Conservation (phyloP, 768 basidiomycete species). For the Hemileccinum impolitum region DNA sequence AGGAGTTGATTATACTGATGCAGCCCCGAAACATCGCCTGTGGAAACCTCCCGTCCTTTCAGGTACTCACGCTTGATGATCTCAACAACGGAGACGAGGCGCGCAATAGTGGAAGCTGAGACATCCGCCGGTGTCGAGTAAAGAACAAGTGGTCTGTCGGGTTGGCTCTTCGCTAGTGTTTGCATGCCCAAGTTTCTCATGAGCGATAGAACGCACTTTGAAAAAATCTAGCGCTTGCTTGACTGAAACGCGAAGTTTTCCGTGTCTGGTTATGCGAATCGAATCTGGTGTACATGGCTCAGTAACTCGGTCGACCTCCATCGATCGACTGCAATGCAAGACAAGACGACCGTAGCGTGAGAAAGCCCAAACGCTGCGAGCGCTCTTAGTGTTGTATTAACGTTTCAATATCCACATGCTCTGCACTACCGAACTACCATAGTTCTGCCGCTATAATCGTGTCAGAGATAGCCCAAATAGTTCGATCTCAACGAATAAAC, state of each 20-base stretch:
- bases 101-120: conserved; percentile 44
- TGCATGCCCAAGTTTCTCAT: not conserved
- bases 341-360: conserved; percentile 17
- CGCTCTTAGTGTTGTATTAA: too few species aligned
- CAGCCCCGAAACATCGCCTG: conserved; percentile 48
- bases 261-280: conserved; percentile 54
- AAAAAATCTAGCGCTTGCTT: conserved; percentile 51
- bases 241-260: conserved; percentile 54
- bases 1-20: conserved; percentile 78
- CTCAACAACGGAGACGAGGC: conserved; percentile 75
- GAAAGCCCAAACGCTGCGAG: conserved; percentile 11
- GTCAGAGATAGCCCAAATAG: conserved; percentile 4
- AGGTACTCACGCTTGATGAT: conserved; percentile 82
- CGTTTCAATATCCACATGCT: not conserved
- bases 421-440: conserved; percentile 47
- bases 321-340: not conserved
- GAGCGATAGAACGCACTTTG: conserved; percentile 38
- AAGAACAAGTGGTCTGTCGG: conserved; percentile 47
- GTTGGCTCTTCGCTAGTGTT: conserved; percentile 40
- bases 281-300: conserved; percentile 23
- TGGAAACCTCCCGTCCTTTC: conserved; percentile 45
- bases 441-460: conserved; percentile 48
- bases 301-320: conserved; percentile 13
- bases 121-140: conserved; percentile 53
- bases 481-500: conserved; percentile 7